Base-by-base conservation (phyloP, 2,329 filamentous ascomycete species). In the Fusarium subglutinans region DNA sequence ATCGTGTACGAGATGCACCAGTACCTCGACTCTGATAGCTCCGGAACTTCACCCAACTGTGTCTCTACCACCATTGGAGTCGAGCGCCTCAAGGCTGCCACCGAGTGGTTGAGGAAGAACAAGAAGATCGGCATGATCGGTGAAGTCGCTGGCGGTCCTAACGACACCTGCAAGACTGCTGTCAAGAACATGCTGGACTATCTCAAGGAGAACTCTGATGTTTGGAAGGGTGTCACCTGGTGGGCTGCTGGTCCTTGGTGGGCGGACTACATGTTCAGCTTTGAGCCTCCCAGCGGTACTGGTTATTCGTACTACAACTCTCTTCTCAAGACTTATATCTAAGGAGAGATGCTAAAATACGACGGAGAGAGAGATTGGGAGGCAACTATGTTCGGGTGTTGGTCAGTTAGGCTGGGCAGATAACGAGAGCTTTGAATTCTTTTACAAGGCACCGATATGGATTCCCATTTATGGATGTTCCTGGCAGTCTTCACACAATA, bases 161-260 rank as follows among this genome's bases (percentile, higher is more conserved):
- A 90, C 80, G 63, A 80, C 0, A 82, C 83, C 62, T 91, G 89
- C 80, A 82, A 86, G 79, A 76, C 82, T 8, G 89, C 89, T 26
- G 78, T 91, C 53, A 84, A 83, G 73, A 85, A 85, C 44, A 81
- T 89, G 79, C 82, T 91, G 50, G 82, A 85, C 54, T 84, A 88
- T 76, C 83, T 91, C 77, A 79, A 84, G 65, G 85, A 85, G 51
- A 90, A 90, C 80, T 80, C 80, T 58, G 89, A 90, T 69, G 88
- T 90, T 55, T 91, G 89, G 89, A 82, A 83, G 53, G 89, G 88
- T 15, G 87, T 86, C 48, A 76, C 88, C 17, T 90, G 88, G 87
- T 90, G 89, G 89, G 81, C 84, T 14, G 88, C 85, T 35, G 89
- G 89, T 2, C 89, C 89, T 24, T 90, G 88, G 88, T 90, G 89